Evolutionary conservation across 305 asterid species (phyloP).

Genomic region (Fraxinus albicans): DNA sequence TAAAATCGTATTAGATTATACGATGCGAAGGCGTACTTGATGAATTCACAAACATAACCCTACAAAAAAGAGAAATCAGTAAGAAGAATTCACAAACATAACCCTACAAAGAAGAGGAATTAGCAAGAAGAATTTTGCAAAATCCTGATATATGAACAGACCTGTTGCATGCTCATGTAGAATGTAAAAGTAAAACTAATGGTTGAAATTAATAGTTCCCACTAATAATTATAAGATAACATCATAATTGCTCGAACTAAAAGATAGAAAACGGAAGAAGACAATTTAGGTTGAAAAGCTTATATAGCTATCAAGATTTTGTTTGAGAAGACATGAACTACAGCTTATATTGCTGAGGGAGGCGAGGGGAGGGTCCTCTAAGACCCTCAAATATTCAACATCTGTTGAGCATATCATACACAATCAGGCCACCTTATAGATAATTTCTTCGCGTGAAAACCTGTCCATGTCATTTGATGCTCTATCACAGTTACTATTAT

Average conservation of each 20-base stretch:
- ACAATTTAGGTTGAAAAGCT: background rate
- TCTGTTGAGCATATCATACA: slow-evolving; percentile 20
- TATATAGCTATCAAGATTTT: background rate
- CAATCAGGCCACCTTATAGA: slow-evolving; percentile 8
- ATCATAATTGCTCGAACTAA: background rate
- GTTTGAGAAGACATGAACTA: background rate
- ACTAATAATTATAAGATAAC: background rate
- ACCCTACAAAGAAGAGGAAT: background rate
- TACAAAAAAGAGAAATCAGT: no score
- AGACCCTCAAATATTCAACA: slow-evolving; percentile 24
- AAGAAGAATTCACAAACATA: no score
- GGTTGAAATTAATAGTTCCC: background rate
- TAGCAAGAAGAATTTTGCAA: no score
- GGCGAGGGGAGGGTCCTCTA: slow-evolving; percentile 16
- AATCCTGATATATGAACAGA: background rate
- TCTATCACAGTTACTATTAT: background rate
- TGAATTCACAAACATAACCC: no score
- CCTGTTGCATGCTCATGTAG: background rate
- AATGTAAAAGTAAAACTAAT: background rate
- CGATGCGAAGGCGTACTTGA: no score
- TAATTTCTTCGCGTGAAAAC: background rate
- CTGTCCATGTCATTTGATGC: slow-evolving; percentile 2
- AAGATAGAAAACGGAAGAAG: background rate
- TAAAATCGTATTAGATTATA: no score
- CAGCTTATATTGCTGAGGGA: background rate